Evolutionary conservation across 1,284 basidiomycete species (phyloP), one percentile per base, ranked within the genome.

Genomic region (Wolfiporia cocos): DNA sequence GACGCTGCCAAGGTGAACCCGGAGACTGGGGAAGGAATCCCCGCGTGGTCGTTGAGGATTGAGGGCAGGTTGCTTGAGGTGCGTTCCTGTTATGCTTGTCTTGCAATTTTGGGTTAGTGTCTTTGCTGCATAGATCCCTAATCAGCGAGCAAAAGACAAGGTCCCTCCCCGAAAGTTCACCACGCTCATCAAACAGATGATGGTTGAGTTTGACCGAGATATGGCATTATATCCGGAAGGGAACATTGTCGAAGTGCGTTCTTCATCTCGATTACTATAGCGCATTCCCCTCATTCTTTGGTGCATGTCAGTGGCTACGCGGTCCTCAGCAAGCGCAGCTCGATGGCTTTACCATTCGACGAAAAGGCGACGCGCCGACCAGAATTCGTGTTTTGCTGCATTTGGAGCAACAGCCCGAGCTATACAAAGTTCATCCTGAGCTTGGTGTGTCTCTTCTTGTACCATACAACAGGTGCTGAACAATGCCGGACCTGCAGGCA

Each of bases 121-220:
- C 33, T 17, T 4, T 11, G 14, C 15, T 14, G 5, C 15, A 18
- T 15, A 85, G 77, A 64, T 69, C 21, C 69, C 68, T 37, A 87
- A 75, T 56, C 77, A 72, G 52, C 71, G 87, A 42, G 68, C 72
- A 31, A 71, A 82, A 49, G 89, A 92, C 64, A 83, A 81, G 51
- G 66, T 63, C 0, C 61, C 76, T 0, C 76, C 74, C 9, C 77
- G 82, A 22, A 94, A 92, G 59, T 92, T 98, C 63, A 91, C 91
- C 3, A 84, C 86, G 1, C 74, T 95, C 52, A 75, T 97, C 50
- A 91, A 90, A 59, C 75, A 81, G 21, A 80, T 92, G 69, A 72
- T 92, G 2, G 75, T 97, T 19, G 94, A 98, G 55, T 68, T 96
- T 34, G 88, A 92, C 55, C 78, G 92, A 22, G 91, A 97, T 59